Base-by-base conservation (phyloP, 2,329 filamentous ascomycete species). In the Calonectria leucothoes region DNA sequence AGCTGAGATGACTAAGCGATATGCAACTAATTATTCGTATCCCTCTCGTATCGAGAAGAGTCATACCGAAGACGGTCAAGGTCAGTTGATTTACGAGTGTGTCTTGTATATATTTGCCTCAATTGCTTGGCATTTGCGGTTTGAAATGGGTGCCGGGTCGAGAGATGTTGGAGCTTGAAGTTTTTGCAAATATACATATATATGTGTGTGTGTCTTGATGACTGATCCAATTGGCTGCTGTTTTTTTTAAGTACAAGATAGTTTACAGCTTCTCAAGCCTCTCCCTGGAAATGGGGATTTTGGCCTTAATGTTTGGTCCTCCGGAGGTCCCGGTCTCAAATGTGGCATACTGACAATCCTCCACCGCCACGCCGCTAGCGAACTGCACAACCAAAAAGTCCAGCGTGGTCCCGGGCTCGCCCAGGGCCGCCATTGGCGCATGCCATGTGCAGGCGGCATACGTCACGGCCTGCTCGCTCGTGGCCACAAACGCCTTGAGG, bases 381-480 rank as follows among this genome's bases (percentile, higher is more conserved):
- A 94, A 97, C 86, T 98, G 96, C 77, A 94, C 91, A 2, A 98
- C 96, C 6, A 98, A 91, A 83, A 98, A 98, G 82, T 97, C 95
- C 61, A 98, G 87, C 25, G 92, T 88, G 31, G 86, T 85, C 2
- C 85, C 88, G 2, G 80, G 70, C 3, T 82, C 75, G 0, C 96
- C 96, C 63, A 98, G 84, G 20, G 95, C 95, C 17, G 95, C 94
- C 96, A 99, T 98, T 0, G 97, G 97, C 74, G 96, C 95, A 87
- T 99, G 97, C 91, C 96, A 99, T 68, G 95, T 98, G 6, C 95
- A 97, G 1, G 94, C 92, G 1, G 91, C 95, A 83, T 98, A 99
- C 3, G 95, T 98, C 17, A 99, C 95, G 14, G 95, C 96, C 86
- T 98, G 95, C 29, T 90, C 89, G 3, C 92, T 93, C 64, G 89